Base-by-base conservation (phyloP, 176 grass and related monocot genomes). In the Ananas comosus region DNA sequence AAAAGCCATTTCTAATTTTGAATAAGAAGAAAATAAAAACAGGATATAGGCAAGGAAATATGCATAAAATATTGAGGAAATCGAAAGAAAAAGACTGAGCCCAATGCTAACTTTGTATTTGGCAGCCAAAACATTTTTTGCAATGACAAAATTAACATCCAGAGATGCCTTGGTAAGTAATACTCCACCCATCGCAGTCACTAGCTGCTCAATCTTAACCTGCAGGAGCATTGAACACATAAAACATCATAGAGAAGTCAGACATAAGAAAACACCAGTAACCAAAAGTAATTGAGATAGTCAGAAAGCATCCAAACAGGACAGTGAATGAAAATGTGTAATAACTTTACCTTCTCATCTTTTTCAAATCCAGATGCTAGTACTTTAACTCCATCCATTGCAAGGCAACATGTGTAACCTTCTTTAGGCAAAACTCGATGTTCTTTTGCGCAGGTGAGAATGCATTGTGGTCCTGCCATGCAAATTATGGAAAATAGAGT, bases 351-450 rank as follows among this genome's bases (percentile, higher is more conserved):
- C 86, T 89, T 92, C 71, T 90, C 86, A 65, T 80, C 84, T 42
- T 90, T 92, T 64, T 87, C 93, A 61, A 97, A 97, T 33, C 93
- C 89, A 81, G 89, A 92, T 80, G 83, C 70, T 49, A 90, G 73
- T 81, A 85, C 80, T 70, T 79, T 97, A 75, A 92, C 93, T 47
- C 86, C 86, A 80, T 97, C 93, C 93, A 97, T 92, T 64, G 93
- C 86, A 70, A 97, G 89, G 70, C 93, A 97, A 77, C 93, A 97
- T 68, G 93, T 97, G 80, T 97, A 97, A 33, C 79, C 85, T 92
- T 97, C 83, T 74, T 96, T 90, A 70, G 93, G 93, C 57, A 97
- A 83, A 77, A 47, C 75, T 51, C 82, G 85, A 24, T 68, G 86
- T 73, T 97, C 93, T 77, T 92, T 97, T 13, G 93, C 89, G 79